These are phyloP conservation scores for Coemansia sp. DNA, from an alignment of 192 early-diverging fungal genomes.

Conservation along the genomic window DNA sequence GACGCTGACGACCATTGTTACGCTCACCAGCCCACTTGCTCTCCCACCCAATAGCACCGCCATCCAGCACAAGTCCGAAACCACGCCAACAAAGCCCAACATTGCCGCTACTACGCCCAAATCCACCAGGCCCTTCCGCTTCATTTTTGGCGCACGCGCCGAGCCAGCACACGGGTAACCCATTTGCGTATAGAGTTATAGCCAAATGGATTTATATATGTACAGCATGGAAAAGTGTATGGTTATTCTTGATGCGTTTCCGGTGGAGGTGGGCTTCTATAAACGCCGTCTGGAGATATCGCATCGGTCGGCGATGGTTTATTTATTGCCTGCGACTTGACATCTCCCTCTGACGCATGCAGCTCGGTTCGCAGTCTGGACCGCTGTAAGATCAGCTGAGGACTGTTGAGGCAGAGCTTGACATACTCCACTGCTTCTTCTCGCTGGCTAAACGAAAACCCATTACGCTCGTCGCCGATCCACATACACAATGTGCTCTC, in stretches of 20 bases:
- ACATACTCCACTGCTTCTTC: constrained; percentile 33
- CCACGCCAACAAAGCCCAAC: background rate
- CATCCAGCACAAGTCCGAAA: constrained; percentile 4
- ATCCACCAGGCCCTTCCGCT: constrained; percentile 8
- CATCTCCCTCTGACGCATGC: background rate
- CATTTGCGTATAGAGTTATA: background rate
- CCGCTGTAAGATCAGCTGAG: constrained; percentile 1
- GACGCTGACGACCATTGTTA: constrained; percentile 17
- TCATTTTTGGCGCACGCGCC: constrained; percentile 9
- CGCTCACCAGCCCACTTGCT: constrained; percentile 9
- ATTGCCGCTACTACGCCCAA: background rate
- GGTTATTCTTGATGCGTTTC: background rate
- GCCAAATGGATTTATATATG: background rate
- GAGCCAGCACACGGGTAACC: constrained; percentile 16
- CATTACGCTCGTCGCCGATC: constrained; percentile 29
- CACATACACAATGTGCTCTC: constrained; percentile 22
- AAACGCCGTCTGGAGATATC: background rate
- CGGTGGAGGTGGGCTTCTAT: background rate
- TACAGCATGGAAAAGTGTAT: background rate
- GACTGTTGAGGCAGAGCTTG: constrained; percentile 18
- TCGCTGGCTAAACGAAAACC: constrained; percentile 33
- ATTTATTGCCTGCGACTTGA: background rate
- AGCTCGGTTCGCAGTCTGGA: background rate
- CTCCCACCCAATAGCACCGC: background rate
- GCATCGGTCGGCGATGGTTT: background rate